Base-by-base conservation (phyloP, 1,139 yeast genomes). In the Pichia sp. region DNA sequence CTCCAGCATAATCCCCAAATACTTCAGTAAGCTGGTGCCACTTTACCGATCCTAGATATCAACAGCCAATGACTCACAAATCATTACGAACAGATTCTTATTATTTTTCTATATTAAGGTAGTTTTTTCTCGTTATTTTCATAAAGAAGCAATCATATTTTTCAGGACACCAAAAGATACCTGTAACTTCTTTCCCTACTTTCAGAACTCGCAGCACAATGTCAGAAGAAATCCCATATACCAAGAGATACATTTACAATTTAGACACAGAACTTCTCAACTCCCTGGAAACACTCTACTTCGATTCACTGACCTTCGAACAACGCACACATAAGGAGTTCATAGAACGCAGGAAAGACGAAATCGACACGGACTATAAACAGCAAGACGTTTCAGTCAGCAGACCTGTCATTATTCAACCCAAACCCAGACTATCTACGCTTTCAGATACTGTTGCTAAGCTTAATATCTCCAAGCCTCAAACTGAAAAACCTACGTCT, bases 261-360 rank as follows among this genome's bases (percentile, higher is more conserved):
- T 60, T 83, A 26, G 63, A 75, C 0, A 59, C 62, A 4, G 57
- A 62, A 4, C 58, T 82, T 4, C 48, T 75, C 26, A 56, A 67
- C 29, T 71, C 81, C 0, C 61, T 85, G 42, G 69, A 73, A 52
- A 64, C 83, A 51, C 64, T 81, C 54, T 71, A 69, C 51, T 82
- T 82, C 57, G 85, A 80, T 57, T 66, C 74, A 1, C 56, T 66
- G 3, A 73, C 80, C 0, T 54, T 62, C 33, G 64, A 65, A 40
- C 59, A 44, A 23, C 54, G 53, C n/a, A 36, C 56, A 6, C 44
- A 56, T 37, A 44, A 46, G 5, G 53, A 58, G 9, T 57, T 50
- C 36, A 33, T 46, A 8, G 37, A 42, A 29, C 43, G 52, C 16
- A 41, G 54, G 26, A 40, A 44, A 29, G 50, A 49, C 23, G 52